phyloP scores from a whole-genome alignment of 148 eudicot species.

The Rhododendron williamsianum region DNA sequence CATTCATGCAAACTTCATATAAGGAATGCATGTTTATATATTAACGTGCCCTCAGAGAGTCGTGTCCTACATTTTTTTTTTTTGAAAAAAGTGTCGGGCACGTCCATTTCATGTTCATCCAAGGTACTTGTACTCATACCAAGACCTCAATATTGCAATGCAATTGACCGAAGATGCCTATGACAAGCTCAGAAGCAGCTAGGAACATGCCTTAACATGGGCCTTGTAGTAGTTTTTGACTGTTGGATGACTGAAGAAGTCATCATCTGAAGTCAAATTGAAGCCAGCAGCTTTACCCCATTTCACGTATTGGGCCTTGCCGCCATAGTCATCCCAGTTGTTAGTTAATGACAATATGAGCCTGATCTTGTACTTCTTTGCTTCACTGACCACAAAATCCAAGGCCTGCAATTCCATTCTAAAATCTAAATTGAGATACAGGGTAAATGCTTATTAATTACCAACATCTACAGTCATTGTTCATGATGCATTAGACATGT shows the following conservation, averaged over 20 bases:
- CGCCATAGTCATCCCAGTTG: constrained; percentile 91
- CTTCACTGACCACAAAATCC: constrained; percentile 91
- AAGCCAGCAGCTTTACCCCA: constrained; percentile 87
- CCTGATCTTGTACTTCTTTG: constrained; percentile 74
- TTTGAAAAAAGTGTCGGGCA: neutral
- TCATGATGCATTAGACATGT: neutral
- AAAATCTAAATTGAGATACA: neutral
- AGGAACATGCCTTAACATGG: constrained; percentile 54
- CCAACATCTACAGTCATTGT: neutral
- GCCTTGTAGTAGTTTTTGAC: constrained; percentile 64
- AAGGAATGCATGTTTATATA: neutral
- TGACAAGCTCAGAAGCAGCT: neutral
- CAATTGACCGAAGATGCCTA: neutral
- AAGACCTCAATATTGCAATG: neutral
- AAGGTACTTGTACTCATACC: neutral
- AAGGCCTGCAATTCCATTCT: constrained; percentile 46
- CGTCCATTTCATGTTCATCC: neutral
- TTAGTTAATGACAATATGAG: constrained; percentile 72
- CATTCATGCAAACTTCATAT: neutral
- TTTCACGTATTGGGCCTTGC: constrained; percentile 80
- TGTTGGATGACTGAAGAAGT: constrained; percentile 64
- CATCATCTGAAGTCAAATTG: constrained; percentile 63
- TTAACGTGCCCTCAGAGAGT: neutral
- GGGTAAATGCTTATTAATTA: neutral
- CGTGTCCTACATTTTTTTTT: neutral